Conservation (phyloP, 2,329 filamentous ascomycete genomes). For the Fusarium fracticaudum region DNA sequence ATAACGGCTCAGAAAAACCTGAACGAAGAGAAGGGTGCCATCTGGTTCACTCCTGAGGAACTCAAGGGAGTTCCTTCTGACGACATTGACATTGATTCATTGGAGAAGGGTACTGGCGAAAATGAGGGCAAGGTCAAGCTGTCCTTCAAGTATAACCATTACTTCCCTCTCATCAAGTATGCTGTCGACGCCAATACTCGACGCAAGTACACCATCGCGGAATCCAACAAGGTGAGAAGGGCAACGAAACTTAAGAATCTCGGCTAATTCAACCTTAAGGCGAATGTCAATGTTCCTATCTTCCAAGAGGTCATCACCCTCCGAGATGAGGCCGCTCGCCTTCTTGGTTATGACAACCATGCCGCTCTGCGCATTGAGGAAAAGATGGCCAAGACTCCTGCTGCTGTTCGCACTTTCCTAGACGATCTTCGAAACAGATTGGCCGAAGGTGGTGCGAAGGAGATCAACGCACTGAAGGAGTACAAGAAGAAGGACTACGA, state of each 20-base stretch:
- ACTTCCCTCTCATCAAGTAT: constrained; percentile 82
- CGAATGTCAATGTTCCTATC: constrained; percentile 75
- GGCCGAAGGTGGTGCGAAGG: constrained; percentile 74
- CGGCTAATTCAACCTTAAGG: constrained; percentile 47
- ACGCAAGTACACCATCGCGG: constrained; percentile 74
- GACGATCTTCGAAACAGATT: constrained; percentile 74
- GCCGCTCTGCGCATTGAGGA: constrained; percentile 80
- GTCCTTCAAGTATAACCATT: constrained; percentile 85
- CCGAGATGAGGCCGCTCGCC: constrained; percentile 79
- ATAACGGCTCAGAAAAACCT: constrained; percentile 83
- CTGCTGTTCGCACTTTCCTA: constrained; percentile 78
- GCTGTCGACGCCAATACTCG: constrained; percentile 75
- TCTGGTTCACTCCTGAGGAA: constrained; percentile 81
- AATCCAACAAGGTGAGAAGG: constrained; percentile 76
- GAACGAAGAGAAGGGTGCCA: constrained; percentile 82
- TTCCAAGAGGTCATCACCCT: constrained; percentile 80
- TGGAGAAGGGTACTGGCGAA: constrained; percentile 77
- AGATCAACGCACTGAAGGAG: constrained; percentile 74
- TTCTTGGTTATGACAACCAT: constrained; percentile 81
- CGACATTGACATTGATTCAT: constrained; percentile 67
- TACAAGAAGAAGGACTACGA: constrained; percentile 78
- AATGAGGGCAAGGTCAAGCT: constrained; percentile 79
- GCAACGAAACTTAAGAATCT: background rate
- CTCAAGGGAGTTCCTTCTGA: constrained; percentile 80
- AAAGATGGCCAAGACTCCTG: constrained; percentile 85